Base-by-base conservation (phyloP, 2,329 filamentous ascomycete species). In the Xylariaceae sp. region DNA sequence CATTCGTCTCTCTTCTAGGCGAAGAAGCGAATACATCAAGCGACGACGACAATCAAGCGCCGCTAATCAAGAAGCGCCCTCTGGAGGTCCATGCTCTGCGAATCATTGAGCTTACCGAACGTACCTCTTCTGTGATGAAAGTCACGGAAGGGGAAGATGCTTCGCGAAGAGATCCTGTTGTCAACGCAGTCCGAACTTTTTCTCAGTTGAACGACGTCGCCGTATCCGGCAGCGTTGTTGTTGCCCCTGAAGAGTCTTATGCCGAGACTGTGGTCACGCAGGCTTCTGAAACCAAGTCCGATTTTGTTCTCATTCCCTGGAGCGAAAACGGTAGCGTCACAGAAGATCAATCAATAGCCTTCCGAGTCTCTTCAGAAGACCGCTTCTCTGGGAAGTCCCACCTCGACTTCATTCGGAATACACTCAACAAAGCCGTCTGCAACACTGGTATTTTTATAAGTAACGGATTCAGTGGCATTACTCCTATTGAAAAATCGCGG, bases 41-140 rank as follows among this genome's bases (percentile, higher is more conserved):
- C 55, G 61, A 54, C 4, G 41, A 61, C 2, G 50, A 62, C 4
- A 67, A 66, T 6, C 64, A 67, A 27, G 62, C 67, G 1, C 60
- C 65, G 1, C 37, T 58, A 37, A 62, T 64, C 51, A 67, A 64
- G 29, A 75, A 72, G 50, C 73, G 76, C 6, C 79, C 82, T 1
- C 77, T 92, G 1, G 80, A 88, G 65, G 86, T 91, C 0, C 89
- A 95, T 64, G 92, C 91, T 34, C 74, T 96, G n/a, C 87, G 91
- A 11, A 80, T 97, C 12, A 73, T 95, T 47, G 89, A 95, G 67
- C 80, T 97, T 9, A 95, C 89, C 0, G 91, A 96, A 64, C 90
- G 92, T 79, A 88, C 89, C 42, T 96, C 92, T 0, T 91, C 91
- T 19, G 92, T 96, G 64, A 97, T 97, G 92, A 87, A 89, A 64